Base-by-base conservation (phyloP, 495 filamentous ascomycete species). In the Bryoglossum gracile region DNA sequence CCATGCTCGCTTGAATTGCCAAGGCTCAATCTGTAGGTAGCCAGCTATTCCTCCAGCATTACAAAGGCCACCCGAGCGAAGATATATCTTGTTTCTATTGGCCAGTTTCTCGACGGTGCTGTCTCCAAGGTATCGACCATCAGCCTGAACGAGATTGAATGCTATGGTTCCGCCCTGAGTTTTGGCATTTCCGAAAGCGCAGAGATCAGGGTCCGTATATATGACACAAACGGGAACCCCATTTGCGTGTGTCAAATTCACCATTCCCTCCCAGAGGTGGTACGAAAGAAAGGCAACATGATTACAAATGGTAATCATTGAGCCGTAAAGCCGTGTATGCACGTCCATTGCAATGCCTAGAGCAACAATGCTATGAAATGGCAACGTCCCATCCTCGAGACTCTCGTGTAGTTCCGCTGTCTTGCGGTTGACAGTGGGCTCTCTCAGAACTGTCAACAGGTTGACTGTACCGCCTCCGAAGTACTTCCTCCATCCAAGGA, bases 401-500 rank as follows among this genome's bases (percentile, higher is more conserved):
- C 68, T 69, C 36, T 86, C 80, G 51, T 87, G 83, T 3, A 87
- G 60, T 30, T 62, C 61, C 17, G 64, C 63, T 10, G 35, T 17
- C 19, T 43, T 53, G 74, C 69, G 53, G 81, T 87, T 34, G 62
- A 78, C 23, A 73, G 68, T 64, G 84, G 81, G 79, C 81, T 89
- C n/a, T 71, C 69, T 22, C 72, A 70, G 18, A 74, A 64, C 40
- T 70, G 71, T 75, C 21, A 89, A 73, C 72, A 86, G 77, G 38
- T 81, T 79, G 17, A 89, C 82, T 1, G 85, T 88, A 5, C 86
- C 85, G 8, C 86, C 86, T 24, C 85, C 86, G 58, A 91, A 91
- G 59, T 84, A 89, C 43, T 71, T 76, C 23, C 83, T 71, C 41
- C 77, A 68, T 40, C 70, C 65, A 8, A 90, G 71, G 30, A 85